Base-by-base conservation (phyloP, 2,329 filamentous ascomycete species). In the Coleophoma cylindrospora region DNA sequence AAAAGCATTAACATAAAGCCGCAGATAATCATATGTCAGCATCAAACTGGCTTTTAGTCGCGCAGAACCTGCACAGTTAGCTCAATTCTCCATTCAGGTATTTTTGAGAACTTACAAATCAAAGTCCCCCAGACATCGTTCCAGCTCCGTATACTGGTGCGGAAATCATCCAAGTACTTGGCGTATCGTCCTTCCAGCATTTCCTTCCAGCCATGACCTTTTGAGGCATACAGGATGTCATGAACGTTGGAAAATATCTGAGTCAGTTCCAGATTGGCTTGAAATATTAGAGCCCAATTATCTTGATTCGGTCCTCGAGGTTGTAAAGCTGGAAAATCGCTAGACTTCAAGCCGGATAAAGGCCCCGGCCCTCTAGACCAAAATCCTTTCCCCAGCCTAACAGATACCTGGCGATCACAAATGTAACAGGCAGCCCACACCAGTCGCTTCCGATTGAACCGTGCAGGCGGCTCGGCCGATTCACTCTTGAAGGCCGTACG, bases 231-330 rank as follows among this genome's bases (percentile, higher is more conserved):
- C 1, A 89, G 68, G 1, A 88, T 81, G 59, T 89, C 85, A 50
- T 89, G 85, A 0, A 87, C 84, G 57, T 88, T 89, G 17, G 82
- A 83, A 61, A 88, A 88, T 2, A 89, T 72, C 56, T 88, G 81
- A 0, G 84, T 89, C 21, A 89, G 70, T 58, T 89, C 86, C 7
- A 89, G 68, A 21, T 83, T 86, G 0, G 86, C 85, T 57, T 88
- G 84, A 57, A 88, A 86, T 10, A 88, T 80, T 46, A 80, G 76
- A 1, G 83, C 82, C 55, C 84, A 80, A 60, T 89, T 81, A 54
- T 88, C 84, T 11, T 83, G 78, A 1, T 79, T 80, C 1, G 78
- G 74, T 2, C 65, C 73, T 22, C 75, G 69, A 0, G 81, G 80
- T 34, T 82, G 76, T 12, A 89, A 66, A 10, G 83, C 84, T 0